Evolutionary conservation across 306 rosid genomes (phyloP), one percentile per base, ranked within the genome.

Genomic region (Citrullus colocynthis): DNA sequence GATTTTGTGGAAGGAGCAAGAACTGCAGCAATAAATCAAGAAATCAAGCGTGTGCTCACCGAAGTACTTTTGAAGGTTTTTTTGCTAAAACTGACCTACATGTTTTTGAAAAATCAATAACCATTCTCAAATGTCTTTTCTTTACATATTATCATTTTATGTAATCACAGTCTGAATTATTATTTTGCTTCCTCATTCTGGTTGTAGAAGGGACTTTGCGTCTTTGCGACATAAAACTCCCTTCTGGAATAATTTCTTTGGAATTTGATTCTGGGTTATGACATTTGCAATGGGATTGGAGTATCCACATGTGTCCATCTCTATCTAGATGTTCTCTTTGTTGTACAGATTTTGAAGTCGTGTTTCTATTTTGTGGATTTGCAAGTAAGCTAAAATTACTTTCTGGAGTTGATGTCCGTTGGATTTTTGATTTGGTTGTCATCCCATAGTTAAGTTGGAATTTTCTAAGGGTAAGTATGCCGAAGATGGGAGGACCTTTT

Each of bases 1-100:
- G 97, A 89, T 88, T 82, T 82, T 71, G 91, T 80, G 74, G 96
- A 90, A 75, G 90, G 82, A 45, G 93, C 93, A 61, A 89, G 90
- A 89, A 84, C 90, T 75, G 93, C 88, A 77, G 97, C 97, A 81
- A 90, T 90, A 83, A 95, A 92, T 82, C 96, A 84, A 78, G 97
- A 95, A 88, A 95, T 95, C 78, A 95, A 90, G 75, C 95, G 89
- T 37, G 87, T 95, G 78, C 88, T 95, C 24, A 95, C 98, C 34
- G 98, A 95, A 86, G 97, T 95, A 82, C 96, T 95, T 77, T 78
- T 88, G 78, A 95, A 91, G 95, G 98, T 95, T 66, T 66, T 66
- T 17, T 41, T 66, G 73, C 74, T 66, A 69, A 69, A 69, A 14
- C 76, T 72, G 42, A 28, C 39, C 21, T 44, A 14, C 42, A 72